Percentiles rank a stretch among this genome's conserved stretches.
phyloP scores from a whole-genome alignment of 169 alveolate species.

The Plasmodium billcollinsi region DNA sequence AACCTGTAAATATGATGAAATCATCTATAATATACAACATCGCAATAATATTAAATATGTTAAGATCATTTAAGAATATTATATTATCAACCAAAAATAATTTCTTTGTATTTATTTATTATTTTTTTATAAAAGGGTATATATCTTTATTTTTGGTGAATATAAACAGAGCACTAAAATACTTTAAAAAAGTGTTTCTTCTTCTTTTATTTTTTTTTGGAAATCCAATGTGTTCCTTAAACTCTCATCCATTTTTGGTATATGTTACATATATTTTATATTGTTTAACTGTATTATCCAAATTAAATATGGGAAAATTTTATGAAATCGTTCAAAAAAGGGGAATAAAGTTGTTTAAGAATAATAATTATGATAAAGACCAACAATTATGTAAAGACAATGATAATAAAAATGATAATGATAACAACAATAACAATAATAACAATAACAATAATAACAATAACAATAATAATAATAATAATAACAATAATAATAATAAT shows the following conservation, averaged over 20 bases:
- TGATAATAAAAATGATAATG: not conserved
- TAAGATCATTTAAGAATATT: constrained; percentile 58
- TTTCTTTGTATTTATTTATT: constrained; percentile 55
- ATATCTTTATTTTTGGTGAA: constrained; percentile 48
- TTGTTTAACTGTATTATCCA: constrained; percentile 53
- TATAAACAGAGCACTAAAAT: constrained; percentile 40
- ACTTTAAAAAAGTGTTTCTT: constrained; percentile 66
- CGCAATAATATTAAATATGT: constrained; percentile 35
- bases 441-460: not conserved
- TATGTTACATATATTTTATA: constrained; percentile 73
- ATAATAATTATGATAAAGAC: constrained; percentile 4
- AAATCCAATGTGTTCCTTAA: constrained; percentile 56
- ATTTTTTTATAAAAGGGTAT: constrained; percentile 68
- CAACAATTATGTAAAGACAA: not conserved
- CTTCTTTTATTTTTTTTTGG: constrained; percentile 66
- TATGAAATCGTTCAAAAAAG: constrained; percentile 20
- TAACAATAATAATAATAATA: not conserved
- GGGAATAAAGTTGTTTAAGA: constrained; percentile 10
- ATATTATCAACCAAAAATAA: constrained; percentile 66
- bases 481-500: not conserved
- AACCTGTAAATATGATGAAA: constrained; percentile 3
- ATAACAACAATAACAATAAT: not conserved
- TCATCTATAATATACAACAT: constrained; percentile 58
- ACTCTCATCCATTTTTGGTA: constrained; percentile 57
- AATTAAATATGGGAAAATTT: constrained; percentile 43